Evolutionary conservation across 139 green algal species (phyloP), one percentile per base, ranked within the genome.

Genomic region (Picochlorum sp.): DNA sequence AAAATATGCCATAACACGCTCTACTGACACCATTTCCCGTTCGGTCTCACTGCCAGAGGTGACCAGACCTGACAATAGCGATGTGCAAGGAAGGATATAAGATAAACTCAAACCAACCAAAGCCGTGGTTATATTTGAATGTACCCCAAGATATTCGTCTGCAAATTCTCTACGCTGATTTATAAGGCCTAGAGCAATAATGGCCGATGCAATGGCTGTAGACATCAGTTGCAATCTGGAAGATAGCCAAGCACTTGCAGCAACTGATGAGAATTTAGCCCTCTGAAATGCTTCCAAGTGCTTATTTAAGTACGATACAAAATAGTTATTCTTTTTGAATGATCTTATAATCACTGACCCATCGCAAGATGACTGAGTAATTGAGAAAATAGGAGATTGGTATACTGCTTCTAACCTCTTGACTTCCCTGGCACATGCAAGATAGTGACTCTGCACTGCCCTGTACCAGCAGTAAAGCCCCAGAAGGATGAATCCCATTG

Each of bases 1-100:
- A 14, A 34, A 32, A 59, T 34, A 54, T 54, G 10, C 51, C 20
- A 64, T 30, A 6, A 93, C 44, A 2, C 89, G 69, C 68, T 95
- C 89, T n/a, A 93, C 81, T 13, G 85, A 62, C 64, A 94, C 83
- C 82, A 94, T 86, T 69, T 95, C 82, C 58, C 87, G 72, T 62
- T 92, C 85, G 13, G 80, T 88, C 73, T 95, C 84, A 6, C 87
- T 82, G 1, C 61, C 75, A 10, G 70, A 76, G 4, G 76, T 86
- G 2, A 95, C 74, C 23, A 92, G 61, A 16, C 82, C 80, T 49
- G 85, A 89, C 20, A 95, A 79, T 54, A 92, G 72, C 2, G 75
- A 73, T 4, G 89, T 87, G 44, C 94, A 75, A 14, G 87, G 84
- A 38, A 95, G 69, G 14, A 82, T 84, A 58, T 94, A 95, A 1